phyloP scores from a whole-genome alignment of 345 rosid species.

The Hypericum androsaemum region DNA sequence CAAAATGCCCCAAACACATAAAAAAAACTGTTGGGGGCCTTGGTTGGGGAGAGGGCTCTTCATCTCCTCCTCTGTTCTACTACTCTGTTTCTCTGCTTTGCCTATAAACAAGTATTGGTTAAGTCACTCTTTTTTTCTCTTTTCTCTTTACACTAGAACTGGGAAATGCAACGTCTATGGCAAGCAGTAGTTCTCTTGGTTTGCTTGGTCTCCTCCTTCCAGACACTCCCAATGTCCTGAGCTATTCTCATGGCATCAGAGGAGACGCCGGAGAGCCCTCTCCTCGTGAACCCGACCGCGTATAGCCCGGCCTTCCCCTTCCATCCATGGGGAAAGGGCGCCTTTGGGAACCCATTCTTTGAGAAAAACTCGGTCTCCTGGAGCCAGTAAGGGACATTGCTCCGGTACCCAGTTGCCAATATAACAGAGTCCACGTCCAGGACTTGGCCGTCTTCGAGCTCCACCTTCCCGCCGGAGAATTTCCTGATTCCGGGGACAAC shows the following conservation, averaged over 20 bases:
- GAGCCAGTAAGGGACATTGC: constrained; percentile 18
- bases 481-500: constrained; percentile 12
- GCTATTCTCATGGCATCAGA: not conserved
- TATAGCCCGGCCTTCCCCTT: not conserved
- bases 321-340: not conserved
- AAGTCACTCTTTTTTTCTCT: no score
- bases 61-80: no score
- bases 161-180: no score
- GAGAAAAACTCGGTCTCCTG: not conserved
- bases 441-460: constrained; percentile 9
- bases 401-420: constrained; percentile 6
- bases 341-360: not conserved
- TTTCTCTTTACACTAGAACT: no score
- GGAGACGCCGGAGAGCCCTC: not conserved
- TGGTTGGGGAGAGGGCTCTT: no score
- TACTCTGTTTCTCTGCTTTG: no score
- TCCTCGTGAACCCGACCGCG: not conserved
- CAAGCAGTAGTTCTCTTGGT: no score
- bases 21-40: no score
- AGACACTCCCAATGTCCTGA: no score
- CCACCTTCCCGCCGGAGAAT: not conserved
- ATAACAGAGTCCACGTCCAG: constrained; percentile 10
- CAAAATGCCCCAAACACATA: no score
- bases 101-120: no score
- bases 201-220: no score